Percentiles rank a stretch among this genome's conserved stretches.
phyloP scores from a whole-genome alignment of 2,329 filamentous ascomycete species.

The Aspergillus sp. region DNA sequence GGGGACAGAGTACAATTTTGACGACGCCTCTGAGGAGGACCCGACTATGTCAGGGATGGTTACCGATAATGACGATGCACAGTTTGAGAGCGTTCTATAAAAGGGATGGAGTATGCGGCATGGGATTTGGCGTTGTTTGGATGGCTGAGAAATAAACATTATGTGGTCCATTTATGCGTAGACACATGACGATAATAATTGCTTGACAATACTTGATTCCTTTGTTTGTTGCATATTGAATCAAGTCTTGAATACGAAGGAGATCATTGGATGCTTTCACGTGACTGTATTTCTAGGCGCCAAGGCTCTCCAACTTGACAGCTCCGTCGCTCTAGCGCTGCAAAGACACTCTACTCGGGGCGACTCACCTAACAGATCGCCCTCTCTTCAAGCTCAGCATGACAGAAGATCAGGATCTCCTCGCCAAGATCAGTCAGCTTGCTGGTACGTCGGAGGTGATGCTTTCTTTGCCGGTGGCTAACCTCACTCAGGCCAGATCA shows the following conservation, averaged over 20 bases:
- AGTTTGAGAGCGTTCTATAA: conserved; percentile 68
- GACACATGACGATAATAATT: too few species aligned
- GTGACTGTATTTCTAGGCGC: too few species aligned
- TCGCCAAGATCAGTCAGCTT: conserved; percentile 48
- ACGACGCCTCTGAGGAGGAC: conserved; percentile 44
- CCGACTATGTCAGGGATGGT: conserved; percentile 40
- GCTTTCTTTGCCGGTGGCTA: conserved; percentile 34
- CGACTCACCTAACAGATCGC: conserved; percentile 3
- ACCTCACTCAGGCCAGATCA: conserved; percentile 58
- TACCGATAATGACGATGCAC: conserved; percentile 55
- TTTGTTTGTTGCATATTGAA: too few species aligned
- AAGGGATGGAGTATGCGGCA: too few species aligned
- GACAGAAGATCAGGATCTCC: conserved; percentile 47
- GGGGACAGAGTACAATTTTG: conserved; percentile 37
- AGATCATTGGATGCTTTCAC: too few species aligned
- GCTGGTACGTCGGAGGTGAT: conserved; percentile 38
- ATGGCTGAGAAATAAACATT: conserved; percentile 7
- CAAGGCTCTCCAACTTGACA: not conserved
- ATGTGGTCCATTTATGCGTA: too few species aligned
- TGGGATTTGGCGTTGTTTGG: conserved; percentile 7
- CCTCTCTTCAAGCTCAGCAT: conserved; percentile 23
- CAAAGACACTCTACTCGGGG: not conserved
- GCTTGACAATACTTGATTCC: too few species aligned
- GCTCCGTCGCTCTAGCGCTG: not conserved
- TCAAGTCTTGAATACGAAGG: too few species aligned